Base-by-base conservation (phyloP, 2,329 filamentous ascomycete species). In the Phyllosticta ampelicida region DNA sequence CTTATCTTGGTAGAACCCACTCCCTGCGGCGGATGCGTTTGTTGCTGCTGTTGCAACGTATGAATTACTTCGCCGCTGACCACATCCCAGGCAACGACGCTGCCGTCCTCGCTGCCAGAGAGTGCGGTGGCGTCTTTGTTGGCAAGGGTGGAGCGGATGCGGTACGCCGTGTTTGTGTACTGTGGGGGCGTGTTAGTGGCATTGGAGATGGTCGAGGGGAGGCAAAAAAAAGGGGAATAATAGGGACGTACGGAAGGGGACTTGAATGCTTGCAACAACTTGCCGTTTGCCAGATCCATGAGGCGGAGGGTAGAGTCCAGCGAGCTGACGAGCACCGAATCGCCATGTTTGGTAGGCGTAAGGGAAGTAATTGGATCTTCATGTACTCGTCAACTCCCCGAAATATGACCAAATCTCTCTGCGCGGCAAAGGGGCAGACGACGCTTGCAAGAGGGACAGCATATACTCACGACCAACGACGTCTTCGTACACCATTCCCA, bases 31-130 rank as follows among this genome's bases (percentile, higher is more conserved):
- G 36, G 36, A 6, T 44, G 11, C 30, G 13, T 5, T n/a, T 44
- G 66, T 51, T 67, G 64, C 3, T 67, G 68, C 60, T 79, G 77
- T 36, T 69, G 73, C 5, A 96, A 73, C 63, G 77, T 82, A 29
- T 86, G 82, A 60, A 83, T 77, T 54, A 87, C 69, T 57, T 84
- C 81, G 1, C 89, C 91, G 5, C 80, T 86, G 57, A 96, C 70
- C 19, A 95, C 75, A 73, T 96, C 90, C 92, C 92, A 97, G 1
- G 84, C 89, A 75, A 86, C 85, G 8, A 90, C 73, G 65, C 78
- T 78, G 2, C 87, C 87, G 61, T 86, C 77, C 72, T 96, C 91
- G 66, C 90, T 90, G 8, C 92, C 92, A 54, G 84, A 87, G 3
- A 96, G 66, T 1, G 94, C 89, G 53, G 86, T 86, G 60, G 82